Conservation (phyloP, 768 basidiomycete species). For the Boletellus ananiceps region DNA sequence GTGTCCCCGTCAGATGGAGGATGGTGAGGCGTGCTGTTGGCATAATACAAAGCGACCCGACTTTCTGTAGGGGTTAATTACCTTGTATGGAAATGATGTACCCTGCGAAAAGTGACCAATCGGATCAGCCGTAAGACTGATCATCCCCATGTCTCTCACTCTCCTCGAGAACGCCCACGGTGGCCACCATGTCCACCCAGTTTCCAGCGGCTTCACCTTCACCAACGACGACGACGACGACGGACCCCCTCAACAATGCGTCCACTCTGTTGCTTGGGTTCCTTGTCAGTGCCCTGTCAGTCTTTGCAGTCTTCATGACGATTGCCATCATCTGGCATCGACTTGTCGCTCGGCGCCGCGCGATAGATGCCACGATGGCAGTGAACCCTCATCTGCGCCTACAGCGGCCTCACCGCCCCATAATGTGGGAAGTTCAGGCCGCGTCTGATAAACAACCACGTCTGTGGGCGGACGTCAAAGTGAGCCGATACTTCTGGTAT, state of each 20-base stretch:
- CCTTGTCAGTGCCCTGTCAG: constrained; percentile 27
- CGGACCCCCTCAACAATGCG: constrained; percentile 7
- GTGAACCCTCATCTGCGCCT: not conserved
- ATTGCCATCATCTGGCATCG: constrained; percentile 31
- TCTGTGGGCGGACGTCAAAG: constrained; percentile 19
- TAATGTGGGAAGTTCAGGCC: constrained; percentile 23
- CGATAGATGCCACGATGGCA: constrained; percentile 22
- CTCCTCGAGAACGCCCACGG: too few relatives aligned
- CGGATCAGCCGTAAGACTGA: not conserved
- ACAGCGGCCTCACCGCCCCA: constrained; percentile 14
- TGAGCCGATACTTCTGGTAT: constrained; percentile 21
- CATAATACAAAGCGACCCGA: too few relatives aligned
- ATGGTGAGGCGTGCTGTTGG: constrained; percentile 18
- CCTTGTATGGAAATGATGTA: not conserved
- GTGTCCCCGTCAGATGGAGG: constrained; percentile 13
- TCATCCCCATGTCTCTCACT: constrained; percentile 4
- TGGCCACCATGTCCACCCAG: constrained; percentile 20
- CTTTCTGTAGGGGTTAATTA: constrained; percentile 1
- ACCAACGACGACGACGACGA: not conserved
- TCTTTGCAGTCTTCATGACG: constrained; percentile 30
- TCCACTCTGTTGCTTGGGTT: constrained; percentile 31
- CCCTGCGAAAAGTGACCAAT: constrained; percentile 15
- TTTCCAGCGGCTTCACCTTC: constrained; percentile 2
- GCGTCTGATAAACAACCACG: constrained; percentile 1
- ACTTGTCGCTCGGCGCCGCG: constrained; percentile 26